Conservation (phyloP, 306 rosid species). For the Quercus agrifolia region DNA sequence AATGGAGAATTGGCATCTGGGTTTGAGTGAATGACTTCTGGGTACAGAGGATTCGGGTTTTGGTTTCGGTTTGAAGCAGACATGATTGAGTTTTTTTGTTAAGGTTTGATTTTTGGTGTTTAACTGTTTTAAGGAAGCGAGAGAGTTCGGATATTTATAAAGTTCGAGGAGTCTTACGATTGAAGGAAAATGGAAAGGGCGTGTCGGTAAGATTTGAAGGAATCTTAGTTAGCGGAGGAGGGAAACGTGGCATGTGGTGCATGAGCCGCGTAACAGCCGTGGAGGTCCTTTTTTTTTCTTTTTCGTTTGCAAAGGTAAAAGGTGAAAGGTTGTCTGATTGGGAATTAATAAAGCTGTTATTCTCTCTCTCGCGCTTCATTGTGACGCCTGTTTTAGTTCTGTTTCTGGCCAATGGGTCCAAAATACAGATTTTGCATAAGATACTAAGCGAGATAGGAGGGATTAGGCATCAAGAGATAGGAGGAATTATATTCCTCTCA, state of each 20-base stretch:
- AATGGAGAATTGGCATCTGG: constrained; percentile 40
- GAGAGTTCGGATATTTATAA: neutral
- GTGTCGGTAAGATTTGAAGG: neutral
- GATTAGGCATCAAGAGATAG: too few species aligned
- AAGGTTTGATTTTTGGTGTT: neutral
- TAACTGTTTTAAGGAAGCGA: neutral
- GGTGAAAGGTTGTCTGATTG: too few species aligned
- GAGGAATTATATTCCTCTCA: too few species aligned
- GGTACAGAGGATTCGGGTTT: constrained; percentile 37
- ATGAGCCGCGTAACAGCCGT: constrained; percentile 12
- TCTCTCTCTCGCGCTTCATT: too few species aligned
- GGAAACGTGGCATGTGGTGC: constrained; percentile 3
- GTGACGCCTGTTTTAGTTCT: too few species aligned
- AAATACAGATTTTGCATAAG: too few species aligned
- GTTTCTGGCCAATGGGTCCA: too few species aligned
- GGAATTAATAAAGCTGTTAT: too few species aligned
- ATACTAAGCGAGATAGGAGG: too few species aligned
- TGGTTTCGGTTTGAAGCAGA: constrained; percentile 15
- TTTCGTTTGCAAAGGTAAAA: too few species aligned
- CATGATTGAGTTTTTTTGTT: neutral
- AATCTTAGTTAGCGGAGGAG: neutral
- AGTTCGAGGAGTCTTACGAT: neutral
- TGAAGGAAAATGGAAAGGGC: constrained; percentile 6
- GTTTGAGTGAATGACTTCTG: constrained; percentile 38
- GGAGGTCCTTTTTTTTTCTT: neutral